Evolutionary conservation across 2,329 filamentous ascomycete genomes (phyloP).

Genomic region (Podosphaera leucotricha): DNA sequence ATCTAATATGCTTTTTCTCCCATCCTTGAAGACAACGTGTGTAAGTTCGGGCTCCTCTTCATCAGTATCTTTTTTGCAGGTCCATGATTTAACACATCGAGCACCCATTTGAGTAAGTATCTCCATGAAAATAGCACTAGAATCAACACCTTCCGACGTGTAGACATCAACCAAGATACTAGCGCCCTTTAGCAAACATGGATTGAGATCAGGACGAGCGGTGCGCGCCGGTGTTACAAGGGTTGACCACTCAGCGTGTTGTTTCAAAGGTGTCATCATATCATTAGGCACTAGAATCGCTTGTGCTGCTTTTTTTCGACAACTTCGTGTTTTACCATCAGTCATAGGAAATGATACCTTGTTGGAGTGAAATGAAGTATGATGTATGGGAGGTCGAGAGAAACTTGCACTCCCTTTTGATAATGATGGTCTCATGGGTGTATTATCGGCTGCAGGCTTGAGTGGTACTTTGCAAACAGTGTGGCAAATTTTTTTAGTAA

Average conservation of each 20-base stretch:
- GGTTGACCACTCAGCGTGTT: conserved; percentile 26
- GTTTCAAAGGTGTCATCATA: not conserved
- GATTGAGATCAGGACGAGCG: conserved; percentile 28
- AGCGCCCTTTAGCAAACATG: conserved; percentile 38
- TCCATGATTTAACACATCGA: conserved; percentile 52
- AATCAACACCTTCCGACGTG: conserved; percentile 59
- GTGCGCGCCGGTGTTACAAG: conserved; percentile 32
- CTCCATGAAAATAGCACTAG: conserved; percentile 59
- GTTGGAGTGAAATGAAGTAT: conserved; percentile 23
- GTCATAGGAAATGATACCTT: conserved; percentile 30
- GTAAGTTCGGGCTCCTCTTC: conserved; percentile 46
- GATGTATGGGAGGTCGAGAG: conserved; percentile 20
- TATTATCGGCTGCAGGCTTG: conserved; percentile 34
- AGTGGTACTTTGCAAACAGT: conserved; percentile 59
- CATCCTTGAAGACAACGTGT: conserved; percentile 79
- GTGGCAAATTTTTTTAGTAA: conserved; percentile 26
- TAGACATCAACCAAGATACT: conserved; percentile 68
- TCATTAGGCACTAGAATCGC: not conserved
- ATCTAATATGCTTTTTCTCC: conserved; percentile 54
- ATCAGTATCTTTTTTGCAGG: conserved; percentile 30
- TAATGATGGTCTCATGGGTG: conserved; percentile 18
- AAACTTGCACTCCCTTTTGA: conserved; percentile 21
- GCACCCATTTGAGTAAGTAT: conserved; percentile 64
- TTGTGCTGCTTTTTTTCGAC: conserved; percentile 8
- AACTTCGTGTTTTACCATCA: conserved; percentile 16